phyloP scores from a whole-genome alignment of 1,284 basidiomycete genomes.

The Marasmius tenuissimus region DNA sequence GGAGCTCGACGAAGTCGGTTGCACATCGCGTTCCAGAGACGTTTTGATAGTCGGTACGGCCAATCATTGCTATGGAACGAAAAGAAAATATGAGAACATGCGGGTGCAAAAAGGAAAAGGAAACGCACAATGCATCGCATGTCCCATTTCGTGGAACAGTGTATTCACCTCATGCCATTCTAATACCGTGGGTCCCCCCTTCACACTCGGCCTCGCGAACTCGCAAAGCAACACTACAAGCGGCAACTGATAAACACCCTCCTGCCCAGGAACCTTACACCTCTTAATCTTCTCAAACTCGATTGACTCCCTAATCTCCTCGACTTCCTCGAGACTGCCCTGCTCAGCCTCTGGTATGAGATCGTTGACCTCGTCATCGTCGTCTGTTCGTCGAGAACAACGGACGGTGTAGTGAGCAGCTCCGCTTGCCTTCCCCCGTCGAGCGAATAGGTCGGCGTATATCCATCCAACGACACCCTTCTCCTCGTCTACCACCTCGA shows the following conservation, averaged over 20 bases:
- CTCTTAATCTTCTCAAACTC: slow-evolving; percentile 63
- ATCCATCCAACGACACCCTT: slow-evolving; percentile 90
- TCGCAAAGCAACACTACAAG: slow-evolving; percentile 92
- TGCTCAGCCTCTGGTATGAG: no score
- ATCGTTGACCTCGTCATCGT: slow-evolving; percentile 82
- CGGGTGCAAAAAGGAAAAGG: neutral
- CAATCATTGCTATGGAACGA: slow-evolving; percentile 84
- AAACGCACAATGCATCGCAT: slow-evolving; percentile 95
- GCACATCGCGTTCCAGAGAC: slow-evolving; percentile 98
- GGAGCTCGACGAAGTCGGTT: slow-evolving; percentile 97
- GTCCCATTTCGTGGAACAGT: slow-evolving; percentile 98
- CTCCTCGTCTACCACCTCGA: slow-evolving; percentile 90
- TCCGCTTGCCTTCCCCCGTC: slow-evolving; percentile 84
- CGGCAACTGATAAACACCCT: slow-evolving; percentile 84
- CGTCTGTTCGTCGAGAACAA: slow-evolving; percentile 89
- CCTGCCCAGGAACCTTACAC: slow-evolving; percentile 55
- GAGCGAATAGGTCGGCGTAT: slow-evolving; percentile 89
- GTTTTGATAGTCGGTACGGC: slow-evolving; percentile 96
- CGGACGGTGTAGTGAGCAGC: slow-evolving; percentile 98
- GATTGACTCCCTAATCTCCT: slow-evolving; percentile 45
- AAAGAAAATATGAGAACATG: slow-evolving; percentile 6
- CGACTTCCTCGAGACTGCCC: slow-evolving; percentile 44
- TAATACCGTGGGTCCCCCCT: slow-evolving; percentile 71
- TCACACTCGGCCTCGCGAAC: slow-evolving; percentile 68
- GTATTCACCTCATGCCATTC: slow-evolving; percentile 96